Evolutionary conservation across 805 yeast genomes (phyloP), one percentile per base, ranked within the genome.

Genomic region (Lipomyces yamadae): DNA sequence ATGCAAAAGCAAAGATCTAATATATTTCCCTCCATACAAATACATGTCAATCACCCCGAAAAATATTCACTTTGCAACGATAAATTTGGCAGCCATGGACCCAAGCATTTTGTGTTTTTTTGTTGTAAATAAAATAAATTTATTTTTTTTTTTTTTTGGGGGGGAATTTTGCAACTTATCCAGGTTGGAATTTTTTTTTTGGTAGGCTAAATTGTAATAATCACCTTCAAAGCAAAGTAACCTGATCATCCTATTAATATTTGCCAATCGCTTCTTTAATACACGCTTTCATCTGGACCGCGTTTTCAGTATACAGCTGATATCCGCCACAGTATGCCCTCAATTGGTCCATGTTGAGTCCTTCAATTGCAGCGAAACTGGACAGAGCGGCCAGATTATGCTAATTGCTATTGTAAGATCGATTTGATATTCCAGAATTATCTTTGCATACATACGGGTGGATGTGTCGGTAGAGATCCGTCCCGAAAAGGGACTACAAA

Each of bases 1-100:
- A 56, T 5, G 66, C 48, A 37, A 59, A 57, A 59, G 58, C 66
- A 11, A 52, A 64, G 64, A 52, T 61, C 62, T 61, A 64, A 64
- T 33, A 24, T 24, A 24, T 32, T n/a, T 24, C n/a, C 34, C 29
- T 29, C 2, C 48, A 4, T 42, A 8, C 1, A 24, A 24, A 24
- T 24, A 7, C 48, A 42, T 48, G 53, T n/a, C 53, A 48, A 48
- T 48, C 24, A 48, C 4, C 30, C 24, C 24, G 24, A 24, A n/a
- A 8, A 10, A 8, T 24, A 52, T 29, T 52, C 55, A 29, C 55
- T 4, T 11, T 0, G 55, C 15, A 52, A 29, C 55, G 32, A n/a
- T n/a, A 29, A 29, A 29, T 48, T 10, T 24, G 53, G 29, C 34
- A 1, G 13, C 55, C 55, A 13, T 52, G 6, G 24, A 11, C 55